Evolutionary conservation across 352 stramenopile genomes (phyloP), one percentile per base, ranked within the genome.

Genomic region (Hyaloperonospora arabidopsidis): DNA sequence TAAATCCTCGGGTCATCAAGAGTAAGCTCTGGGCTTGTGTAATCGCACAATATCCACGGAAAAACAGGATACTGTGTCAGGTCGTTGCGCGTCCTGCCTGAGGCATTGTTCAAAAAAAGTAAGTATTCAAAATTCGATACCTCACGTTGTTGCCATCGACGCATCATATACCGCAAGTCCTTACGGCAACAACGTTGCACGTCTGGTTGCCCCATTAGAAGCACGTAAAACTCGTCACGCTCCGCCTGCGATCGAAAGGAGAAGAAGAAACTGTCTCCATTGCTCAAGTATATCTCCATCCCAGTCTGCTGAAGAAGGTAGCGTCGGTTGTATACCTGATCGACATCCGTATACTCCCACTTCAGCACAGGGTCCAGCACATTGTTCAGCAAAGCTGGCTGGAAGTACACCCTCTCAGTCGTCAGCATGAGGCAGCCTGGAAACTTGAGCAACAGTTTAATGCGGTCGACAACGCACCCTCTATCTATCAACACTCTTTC

Each of bases 71-170:
- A 98, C 50, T 98, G 92, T 14, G 79, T 93, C 52, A 96, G 44
- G 48, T 96, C 87, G 53, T 95, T 95, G 25, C 72, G 66, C 21
- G 76, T 91, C 18, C 87, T 70, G 0, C 84, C 86, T 5, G 84
- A 82, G 12, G 79, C 67, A 45, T 87, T 87, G 65, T 96, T 96
- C 14, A 96, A 65, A 45, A 87, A 89, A 40, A 72, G 63, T 23
- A 96, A 63, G 60, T 96, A 96, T 11, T 92, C 81, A 56, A 97
- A 98, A 65, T 98, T 99, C 2, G 86, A 96, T 38, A 99, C 68
- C 38, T 87, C 73, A 12, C 76, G 67, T 2, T 49, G 50, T 45
- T 91, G 81, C 81, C 81, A 91, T 53, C 76, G 77, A 28, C 54
- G 63, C 63, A 89, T 73, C 81, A 89, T 86, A 15, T 59, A 63